Conservation (phyloP, 1,139 yeast species). For the Diutina mesorugosa region DNA sequence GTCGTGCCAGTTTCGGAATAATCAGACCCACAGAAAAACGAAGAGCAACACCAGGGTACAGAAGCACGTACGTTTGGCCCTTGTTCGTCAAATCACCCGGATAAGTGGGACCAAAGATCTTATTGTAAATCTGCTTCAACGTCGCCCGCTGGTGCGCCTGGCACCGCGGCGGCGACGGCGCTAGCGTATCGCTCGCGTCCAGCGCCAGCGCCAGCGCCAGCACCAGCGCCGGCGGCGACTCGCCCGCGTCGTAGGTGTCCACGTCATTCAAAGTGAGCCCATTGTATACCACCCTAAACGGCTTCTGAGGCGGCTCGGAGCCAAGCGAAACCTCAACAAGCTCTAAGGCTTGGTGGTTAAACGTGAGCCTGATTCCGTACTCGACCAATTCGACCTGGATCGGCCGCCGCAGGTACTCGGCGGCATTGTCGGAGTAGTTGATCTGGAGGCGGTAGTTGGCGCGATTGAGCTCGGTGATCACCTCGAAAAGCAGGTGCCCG, state of each 20-base stretch:
- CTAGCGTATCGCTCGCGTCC: constrained; percentile 4
- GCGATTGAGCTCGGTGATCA: constrained; percentile 3
- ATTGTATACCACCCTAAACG: constrained; percentile 18
- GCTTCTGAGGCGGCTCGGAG: constrained; percentile 4
- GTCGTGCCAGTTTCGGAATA: constrained; percentile 7
- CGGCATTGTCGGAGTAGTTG: constrained; percentile 5
- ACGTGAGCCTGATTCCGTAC: constrained; percentile 25
- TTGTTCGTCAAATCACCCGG: constrained; percentile 28
- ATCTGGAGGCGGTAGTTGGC: constrained; percentile 8
- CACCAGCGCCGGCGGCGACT: background rate
- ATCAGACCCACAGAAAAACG: constrained; percentile 19
- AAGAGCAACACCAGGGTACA: constrained; percentile 46
- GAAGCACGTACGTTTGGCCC: constrained; percentile 21
- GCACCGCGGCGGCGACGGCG: background rate
- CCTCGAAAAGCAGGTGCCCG: constrained; percentile 6
- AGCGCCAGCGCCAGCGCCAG: background rate
- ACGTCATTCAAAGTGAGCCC: constrained; percentile 18
- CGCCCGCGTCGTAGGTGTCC: constrained; percentile 2
- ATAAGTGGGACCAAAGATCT: constrained; percentile 50
- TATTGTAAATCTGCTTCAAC: constrained; percentile 37
- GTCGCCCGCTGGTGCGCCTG: constrained; percentile 7
- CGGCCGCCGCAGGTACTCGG: constrained; percentile 17
- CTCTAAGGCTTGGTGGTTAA: constrained; percentile 30
- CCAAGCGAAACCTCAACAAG: constrained; percentile 32
- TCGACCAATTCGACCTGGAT: constrained; percentile 17